A percentile compares a stretch with the other conserved stretches of the same genome.
Conservation (phyloP, 1,139 yeast species). For the Pichia sp. region DNA sequence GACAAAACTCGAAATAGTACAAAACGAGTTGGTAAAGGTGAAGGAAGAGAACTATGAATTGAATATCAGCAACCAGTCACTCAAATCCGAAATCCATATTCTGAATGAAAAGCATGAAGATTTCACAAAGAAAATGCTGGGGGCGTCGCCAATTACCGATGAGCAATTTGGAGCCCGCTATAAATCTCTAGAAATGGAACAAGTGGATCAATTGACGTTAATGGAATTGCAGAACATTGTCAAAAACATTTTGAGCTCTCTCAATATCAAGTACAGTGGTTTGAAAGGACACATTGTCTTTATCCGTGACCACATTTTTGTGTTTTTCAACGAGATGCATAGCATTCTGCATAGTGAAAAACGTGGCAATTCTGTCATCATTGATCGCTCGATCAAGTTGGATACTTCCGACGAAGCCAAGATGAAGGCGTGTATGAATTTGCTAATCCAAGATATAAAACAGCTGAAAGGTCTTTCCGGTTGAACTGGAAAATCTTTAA, state of each 20-base stretch:
- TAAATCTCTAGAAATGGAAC: constrained; percentile 12
- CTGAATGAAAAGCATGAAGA: neutral
- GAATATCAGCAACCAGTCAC: neutral
- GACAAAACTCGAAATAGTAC: constrained; percentile 1
- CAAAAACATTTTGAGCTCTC: constrained; percentile 17
- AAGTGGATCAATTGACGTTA: constrained; percentile 15
- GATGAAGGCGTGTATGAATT: constrained; percentile 17
- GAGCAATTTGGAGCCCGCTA: constrained; percentile 9
- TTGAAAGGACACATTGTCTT: constrained; percentile 15
- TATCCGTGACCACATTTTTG: constrained; percentile 16
- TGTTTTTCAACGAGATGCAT: constrained; percentile 20
- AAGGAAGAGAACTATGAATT: neutral
- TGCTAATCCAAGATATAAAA: constrained; percentile 17
- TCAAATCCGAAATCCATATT: neutral
- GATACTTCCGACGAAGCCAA: constrained; percentile 13
- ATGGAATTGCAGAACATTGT: constrained; percentile 17
- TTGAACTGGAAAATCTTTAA: neutral
- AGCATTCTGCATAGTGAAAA: constrained; percentile 14
- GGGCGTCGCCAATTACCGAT: neutral
- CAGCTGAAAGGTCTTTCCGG: constrained; percentile 12
- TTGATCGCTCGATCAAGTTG: constrained; percentile 10
- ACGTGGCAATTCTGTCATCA: constrained; percentile 5
- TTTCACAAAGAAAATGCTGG: neutral
- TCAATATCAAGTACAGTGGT: constrained; percentile 13
- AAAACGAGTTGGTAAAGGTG: neutral